Percentiles rank a stretch among this genome's conserved stretches.
phyloP scores from a whole-genome alignment of 352 stramenopile species.

The Pythium scleroteichum region DNA sequence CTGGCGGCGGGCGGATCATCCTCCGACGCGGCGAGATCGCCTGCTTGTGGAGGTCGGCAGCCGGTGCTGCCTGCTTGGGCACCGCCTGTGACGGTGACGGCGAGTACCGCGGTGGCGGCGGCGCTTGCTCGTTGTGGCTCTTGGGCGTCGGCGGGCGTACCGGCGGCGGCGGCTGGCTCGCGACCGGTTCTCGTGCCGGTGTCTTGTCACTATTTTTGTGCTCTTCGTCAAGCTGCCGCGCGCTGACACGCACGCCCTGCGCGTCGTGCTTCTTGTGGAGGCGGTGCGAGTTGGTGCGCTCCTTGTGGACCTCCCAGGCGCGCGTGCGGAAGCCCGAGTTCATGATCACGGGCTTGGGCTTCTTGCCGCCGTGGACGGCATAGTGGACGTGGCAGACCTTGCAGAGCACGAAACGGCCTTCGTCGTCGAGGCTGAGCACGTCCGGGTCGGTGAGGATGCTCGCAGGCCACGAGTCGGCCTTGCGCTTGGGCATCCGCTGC shows the following conservation, averaged over 20 bases:
- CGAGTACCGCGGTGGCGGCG: neutral
- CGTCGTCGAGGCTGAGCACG: slow-evolving; percentile 78
- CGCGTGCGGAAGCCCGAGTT: slow-evolving; percentile 80
- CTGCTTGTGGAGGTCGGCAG: slow-evolving; percentile 5
- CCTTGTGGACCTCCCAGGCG: slow-evolving; percentile 82
- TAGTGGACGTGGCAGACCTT: slow-evolving; percentile 85
- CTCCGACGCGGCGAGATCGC: slow-evolving; percentile 23
- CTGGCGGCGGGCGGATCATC: slow-evolving; percentile 16
- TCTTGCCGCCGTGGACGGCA: slow-evolving; percentile 78
- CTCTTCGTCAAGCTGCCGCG: slow-evolving; percentile 21
- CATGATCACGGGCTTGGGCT: slow-evolving; percentile 81
- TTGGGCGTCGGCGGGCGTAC: neutral
- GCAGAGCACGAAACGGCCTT: slow-evolving; percentile 76
- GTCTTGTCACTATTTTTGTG: slow-evolving; percentile 23
- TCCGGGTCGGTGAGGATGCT: slow-evolving; percentile 70
- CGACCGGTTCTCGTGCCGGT: neutral
- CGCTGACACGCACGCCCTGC: too few relatives aligned
- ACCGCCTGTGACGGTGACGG: neutral
- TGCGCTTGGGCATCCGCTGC: slow-evolving; percentile 67
- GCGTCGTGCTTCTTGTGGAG: slow-evolving; percentile 61
- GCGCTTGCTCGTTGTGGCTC: neutral
- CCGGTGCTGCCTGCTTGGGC: slow-evolving; percentile 5
- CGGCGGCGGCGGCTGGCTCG: neutral
- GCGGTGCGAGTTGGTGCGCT: slow-evolving; percentile 77
- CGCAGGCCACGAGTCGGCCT: slow-evolving; percentile 71